Evolutionary conservation across 1,139 yeast species (phyloP), one percentile per base, ranked within the genome.

Genomic region (Kodamaea sp.): DNA sequence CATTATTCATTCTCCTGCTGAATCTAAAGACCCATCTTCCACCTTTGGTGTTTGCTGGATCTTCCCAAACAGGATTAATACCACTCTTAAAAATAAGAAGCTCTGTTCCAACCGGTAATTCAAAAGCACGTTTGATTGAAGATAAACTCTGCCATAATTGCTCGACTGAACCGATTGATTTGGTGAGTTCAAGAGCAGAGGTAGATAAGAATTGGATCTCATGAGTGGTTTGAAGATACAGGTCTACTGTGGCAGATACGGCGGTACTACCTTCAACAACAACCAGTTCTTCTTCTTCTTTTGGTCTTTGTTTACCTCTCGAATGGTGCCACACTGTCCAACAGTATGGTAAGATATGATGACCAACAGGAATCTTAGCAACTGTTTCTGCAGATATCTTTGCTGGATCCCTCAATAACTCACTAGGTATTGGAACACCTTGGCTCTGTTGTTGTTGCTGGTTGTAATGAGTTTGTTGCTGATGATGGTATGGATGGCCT

Each of bases 31-130:
- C 74, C 86, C 86, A 81, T 50, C 84, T 68, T 2, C 88, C 88
- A 31, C 87, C 87, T 39, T 70, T 65, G 35, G 72, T 60, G 53
- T 81, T 81, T 40, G 71, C 65, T 2, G 86, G 84, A 53, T 81
- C 87, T 55, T 81, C 87, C 85, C 87, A 81, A 41, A 79, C 78
- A 12, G 88, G 88, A 51, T 75, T 76, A 32, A 81, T 74, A 2
- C 85, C 85, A 34, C 75, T 67, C 49, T 79, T 78, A 60, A 82
- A 81, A 10, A 81, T 58, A 45, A 79, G 78, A 46, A 76, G 68
- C 54, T 80, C 85, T 30, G 81, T 70, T 24, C 83, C 82, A 42
- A 67, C 64, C 11, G 74, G 70, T 42, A 79, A 63, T 37, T 71
- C 72, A 47, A 64, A 66, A 2, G 79, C 65, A 31, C 70, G 67